phyloP scores from a whole-genome alignment of 1,139 yeast species.

The Candida dubliniensis region DNA sequence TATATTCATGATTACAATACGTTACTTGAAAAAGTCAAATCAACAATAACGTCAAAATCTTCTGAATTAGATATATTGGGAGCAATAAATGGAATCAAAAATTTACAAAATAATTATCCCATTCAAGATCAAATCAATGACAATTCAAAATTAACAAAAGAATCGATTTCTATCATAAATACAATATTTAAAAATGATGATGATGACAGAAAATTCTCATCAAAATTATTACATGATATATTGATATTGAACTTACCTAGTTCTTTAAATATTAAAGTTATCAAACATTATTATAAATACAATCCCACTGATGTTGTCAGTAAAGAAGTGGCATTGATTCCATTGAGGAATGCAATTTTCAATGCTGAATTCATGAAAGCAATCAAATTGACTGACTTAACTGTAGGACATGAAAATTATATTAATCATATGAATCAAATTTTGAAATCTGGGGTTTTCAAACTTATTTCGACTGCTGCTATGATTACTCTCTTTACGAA shows the following conservation, averaged over 20 bases:
- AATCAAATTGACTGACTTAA: slow-evolving; percentile 55
- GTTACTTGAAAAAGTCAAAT: slow-evolving; percentile 9
- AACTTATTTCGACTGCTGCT: slow-evolving; percentile 33
- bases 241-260: slow-evolving; percentile 38
- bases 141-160: slow-evolving; percentile 19
- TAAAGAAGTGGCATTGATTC: slow-evolving; percentile 53
- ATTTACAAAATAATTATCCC: slow-evolving; percentile 18
- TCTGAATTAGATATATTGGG: slow-evolving; percentile 6
- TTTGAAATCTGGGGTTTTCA: slow-evolving; percentile 29
- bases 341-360: slow-evolving; percentile 59
- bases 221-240: slow-evolving; percentile 27
- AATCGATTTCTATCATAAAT: slow-evolving; percentile 16
- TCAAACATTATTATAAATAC: slow-evolving; percentile 36
- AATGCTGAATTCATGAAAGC: slow-evolving; percentile 62
- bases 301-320: slow-evolving; percentile 39
- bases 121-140: slow-evolving; percentile 14
- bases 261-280: slow-evolving; percentile 27
- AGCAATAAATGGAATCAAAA: slow-evolving; percentile 26
- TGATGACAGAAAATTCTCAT: slow-evolving; percentile 20
- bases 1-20: slow-evolving; percentile 16
- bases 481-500: slow-evolving; percentile 40
- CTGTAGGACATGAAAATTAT: slow-evolving; percentile 60
- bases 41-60: slow-evolving; percentile 10
- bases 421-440: slow-evolving; percentile 30
- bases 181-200: slow-evolving; percentile 23